Conservation (phyloP, 305 asterid genomes). For the Stenogyne calaminthoides region DNA sequence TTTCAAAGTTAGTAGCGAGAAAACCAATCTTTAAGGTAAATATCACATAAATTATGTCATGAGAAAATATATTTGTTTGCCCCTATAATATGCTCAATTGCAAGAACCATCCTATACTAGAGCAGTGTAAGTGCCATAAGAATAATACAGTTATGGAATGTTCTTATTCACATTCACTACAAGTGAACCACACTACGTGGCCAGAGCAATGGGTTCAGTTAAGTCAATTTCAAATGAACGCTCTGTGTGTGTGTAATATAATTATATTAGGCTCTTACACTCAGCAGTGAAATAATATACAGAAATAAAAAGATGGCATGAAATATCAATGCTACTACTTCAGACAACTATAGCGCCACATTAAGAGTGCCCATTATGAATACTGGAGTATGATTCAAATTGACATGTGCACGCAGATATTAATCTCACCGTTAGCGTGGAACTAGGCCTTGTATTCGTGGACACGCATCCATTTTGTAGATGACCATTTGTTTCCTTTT, state of each 20-base stretch:
- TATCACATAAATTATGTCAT: background rate
- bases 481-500: constrained; percentile 96
- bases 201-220: background rate
- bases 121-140: background rate
- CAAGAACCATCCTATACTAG: constrained; percentile 20
- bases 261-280: background rate
- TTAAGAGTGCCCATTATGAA: constrained; percentile 15
- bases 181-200: background rate
- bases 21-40: background rate
- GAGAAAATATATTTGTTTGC: background rate
- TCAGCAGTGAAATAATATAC: background rate
- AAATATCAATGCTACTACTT: constrained; percentile 1
- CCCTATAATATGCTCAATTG: background rate
- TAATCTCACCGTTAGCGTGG: constrained; percentile 43
- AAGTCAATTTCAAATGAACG: background rate
- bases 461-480: constrained; percentile 95
- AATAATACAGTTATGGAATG: background rate
- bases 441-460: constrained; percentile 68
- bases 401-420: constrained; percentile 21
- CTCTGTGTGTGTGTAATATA: background rate
- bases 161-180: background rate
- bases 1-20: background rate
- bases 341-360: background rate
- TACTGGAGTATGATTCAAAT: constrained; percentile 1
- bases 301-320: background rate